Conservation (phyloP, 306 rosid genomes). For the Begonia fuchsioides region DNA sequence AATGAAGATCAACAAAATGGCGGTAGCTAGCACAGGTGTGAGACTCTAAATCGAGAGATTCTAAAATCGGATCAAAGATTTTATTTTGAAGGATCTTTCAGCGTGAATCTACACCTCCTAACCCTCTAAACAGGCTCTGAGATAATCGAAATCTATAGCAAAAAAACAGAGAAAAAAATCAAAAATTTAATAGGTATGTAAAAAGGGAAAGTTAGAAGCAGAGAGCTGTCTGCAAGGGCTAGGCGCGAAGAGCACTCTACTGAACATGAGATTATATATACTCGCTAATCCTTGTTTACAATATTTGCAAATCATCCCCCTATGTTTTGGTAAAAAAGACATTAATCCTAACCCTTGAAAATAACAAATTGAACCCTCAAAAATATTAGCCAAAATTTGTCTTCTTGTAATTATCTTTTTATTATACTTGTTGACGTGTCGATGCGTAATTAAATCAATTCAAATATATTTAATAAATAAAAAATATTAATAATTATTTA, state of each 20-base stretch:
- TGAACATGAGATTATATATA: conserved; percentile 17
- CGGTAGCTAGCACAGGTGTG: conserved; percentile 44
- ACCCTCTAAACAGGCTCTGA: conserved; percentile 44
- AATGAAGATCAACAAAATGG: conserved; percentile 20
- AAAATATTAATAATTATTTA: too few relatives aligned
- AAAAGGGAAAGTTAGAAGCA: conserved; percentile 8
- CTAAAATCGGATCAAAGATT: too few relatives aligned
- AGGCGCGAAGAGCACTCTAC: conserved; percentile 28
- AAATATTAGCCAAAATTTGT: too few relatives aligned
- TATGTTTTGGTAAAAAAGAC: too few relatives aligned
- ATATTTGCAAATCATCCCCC: too few relatives aligned
- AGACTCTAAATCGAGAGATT: conserved; percentile 7
- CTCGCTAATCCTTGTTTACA: too few relatives aligned
- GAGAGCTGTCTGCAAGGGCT: conserved; percentile 33
- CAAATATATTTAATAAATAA: too few relatives aligned
- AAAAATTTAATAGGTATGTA: background rate
- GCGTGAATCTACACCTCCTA: conserved; percentile 56
- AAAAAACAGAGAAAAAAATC: conserved; percentile 6
- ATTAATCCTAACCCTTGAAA: too few relatives aligned
- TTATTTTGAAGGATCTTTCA: background rate
- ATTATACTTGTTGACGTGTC: too few relatives aligned
- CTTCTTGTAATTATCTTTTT: too few relatives aligned
- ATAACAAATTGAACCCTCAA: too few relatives aligned
- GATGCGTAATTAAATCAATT: too few relatives aligned
- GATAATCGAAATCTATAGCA: conserved; percentile 16